Conservation (phyloP, 257 asterid species). For the Perilla frutescens region DNA sequence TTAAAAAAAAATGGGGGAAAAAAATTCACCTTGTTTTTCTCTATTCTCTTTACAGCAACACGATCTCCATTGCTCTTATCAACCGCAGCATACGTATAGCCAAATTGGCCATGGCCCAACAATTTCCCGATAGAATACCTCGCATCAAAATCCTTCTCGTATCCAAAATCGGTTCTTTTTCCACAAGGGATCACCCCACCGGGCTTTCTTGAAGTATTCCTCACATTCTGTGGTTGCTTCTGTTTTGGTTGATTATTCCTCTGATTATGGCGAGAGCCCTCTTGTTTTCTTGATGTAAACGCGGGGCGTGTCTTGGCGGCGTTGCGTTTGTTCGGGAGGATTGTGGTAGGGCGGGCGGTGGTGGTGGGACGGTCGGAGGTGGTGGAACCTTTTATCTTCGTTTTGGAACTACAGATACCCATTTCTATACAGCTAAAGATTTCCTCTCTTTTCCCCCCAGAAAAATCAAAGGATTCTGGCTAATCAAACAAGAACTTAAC, state of each 20-base stretch:
- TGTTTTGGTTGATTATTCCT: slow-evolving; percentile 24
- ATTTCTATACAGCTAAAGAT: neutral
- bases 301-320: slow-evolving; percentile 15
- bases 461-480: slow-evolving; percentile 14
- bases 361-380: neutral
- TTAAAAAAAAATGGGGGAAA: neutral
- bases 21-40: slow-evolving; percentile 28
- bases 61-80: slow-evolving; percentile 33
- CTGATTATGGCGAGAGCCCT: slow-evolving; percentile 30
- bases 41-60: slow-evolving; percentile 40
- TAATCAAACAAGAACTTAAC: neutral
- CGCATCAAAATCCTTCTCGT: slow-evolving; percentile 30
- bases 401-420: slow-evolving; percentile 36
- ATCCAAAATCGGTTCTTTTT: slow-evolving; percentile 35
- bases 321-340: neutral
- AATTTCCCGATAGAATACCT: slow-evolving; percentile 36
- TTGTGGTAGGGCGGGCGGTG: slow-evolving; percentile 9
- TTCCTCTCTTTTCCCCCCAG: neutral
- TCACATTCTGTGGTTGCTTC: slow-evolving; percentile 27
- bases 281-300: slow-evolving; percentile 19
- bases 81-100: slow-evolving; percentile 34
- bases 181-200: slow-evolving; percentile 28
- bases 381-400: neutral
- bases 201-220: slow-evolving; percentile 4
- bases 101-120: slow-evolving; percentile 43